Evolutionary conservation across 2,329 filamentous ascomycete genomes (phyloP), one percentile per base, ranked within the genome.

Genomic region (Geosmithia morbida): DNA sequence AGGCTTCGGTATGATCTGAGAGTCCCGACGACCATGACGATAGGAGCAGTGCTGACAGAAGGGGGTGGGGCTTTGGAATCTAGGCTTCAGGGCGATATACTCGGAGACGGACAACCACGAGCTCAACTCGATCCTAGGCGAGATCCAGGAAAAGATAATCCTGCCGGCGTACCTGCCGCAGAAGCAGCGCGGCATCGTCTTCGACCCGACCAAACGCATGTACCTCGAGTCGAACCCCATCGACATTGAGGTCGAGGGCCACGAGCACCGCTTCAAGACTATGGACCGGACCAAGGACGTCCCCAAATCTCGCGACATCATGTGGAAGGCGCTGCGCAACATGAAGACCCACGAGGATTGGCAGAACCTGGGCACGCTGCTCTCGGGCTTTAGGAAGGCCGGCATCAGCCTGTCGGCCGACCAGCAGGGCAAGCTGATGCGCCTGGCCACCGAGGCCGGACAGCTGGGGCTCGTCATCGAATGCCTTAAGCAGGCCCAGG

Each of bases 81-180:
- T 46, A 66, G 64, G 53, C 43, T 53, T 66, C 48, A 57, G 57
- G 46, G 58, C 59, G 50, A 60, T 72, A 48, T 81, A 81, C 56
- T 58, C 64, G 7, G 64, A 68, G 46, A 71, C 75, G 4, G 74
- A 73, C 14, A 72, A 72, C 42, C 52, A 66, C 19, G 65, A 75
- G 48, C 70, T 85, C 50, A 71, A 81, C 58, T 49, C 59, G 13
- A 56, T 71, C 30, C 71, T 85, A 51, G 58, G 61, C 41, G 61
- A 56, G 19, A 70, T 83, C 57, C 76, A 79, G 52, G 62, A 70
- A 43, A 73, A 74, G 53, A 70, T 81, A 59, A 74, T 84, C 58
- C 62, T 84, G 41, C 79, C 79, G n/a, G 62, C 69, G 30, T 74
- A 79, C 57, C 73, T 85, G 26, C 67, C 71, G 19, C 49, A 58